Evolutionary conservation across 495 filamentous ascomycete genomes (phyloP).

Genomic region (Lepidopterella palustris): DNA sequence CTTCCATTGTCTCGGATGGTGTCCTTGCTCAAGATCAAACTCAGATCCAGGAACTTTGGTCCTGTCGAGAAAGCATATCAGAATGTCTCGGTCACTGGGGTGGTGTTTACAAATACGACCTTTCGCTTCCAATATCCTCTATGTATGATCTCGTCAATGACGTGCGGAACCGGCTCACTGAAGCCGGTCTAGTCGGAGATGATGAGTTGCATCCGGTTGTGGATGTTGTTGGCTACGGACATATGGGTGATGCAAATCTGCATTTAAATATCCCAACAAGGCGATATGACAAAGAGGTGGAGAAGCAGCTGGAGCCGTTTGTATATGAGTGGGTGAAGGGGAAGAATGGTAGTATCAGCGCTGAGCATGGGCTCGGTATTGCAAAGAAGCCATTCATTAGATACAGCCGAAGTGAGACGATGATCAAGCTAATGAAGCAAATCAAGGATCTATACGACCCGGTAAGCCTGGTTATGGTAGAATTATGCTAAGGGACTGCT

Average conservation of each 20-base stretch:
- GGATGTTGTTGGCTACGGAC: slow-evolving; percentile 89
- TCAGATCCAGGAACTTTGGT: slow-evolving; percentile 78
- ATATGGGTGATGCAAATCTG: slow-evolving; percentile 95
- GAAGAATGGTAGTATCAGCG: slow-evolving; percentile 84
- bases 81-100: slow-evolving; percentile 85
- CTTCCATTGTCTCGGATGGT: slow-evolving; percentile 78
- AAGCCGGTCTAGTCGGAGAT: slow-evolving; percentile 70
- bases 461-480: slow-evolving; percentile 47
- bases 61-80: slow-evolving; percentile 87
- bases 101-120: slow-evolving; percentile 96
- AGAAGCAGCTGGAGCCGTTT: slow-evolving; percentile 85
- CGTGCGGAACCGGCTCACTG: slow-evolving; percentile 59
- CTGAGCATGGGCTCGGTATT: slow-evolving; percentile 89
- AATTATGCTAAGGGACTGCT: background rate
- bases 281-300: slow-evolving; percentile 78
- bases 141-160: slow-evolving; percentile 88
- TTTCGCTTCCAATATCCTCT: slow-evolving; percentile 85
- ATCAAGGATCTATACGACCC: slow-evolving; percentile 89
- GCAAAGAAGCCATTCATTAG: slow-evolving; percentile 93
- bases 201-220: slow-evolving; percentile 72
- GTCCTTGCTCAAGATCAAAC: slow-evolving; percentile 89
- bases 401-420: slow-evolving; percentile 81
- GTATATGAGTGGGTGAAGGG: slow-evolving; percentile 94
- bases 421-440: slow-evolving; percentile 86
- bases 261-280: slow-evolving; percentile 83